Base-by-base conservation (phyloP, 176 grass and related monocot species). In the Aegilops umbellulata region DNA sequence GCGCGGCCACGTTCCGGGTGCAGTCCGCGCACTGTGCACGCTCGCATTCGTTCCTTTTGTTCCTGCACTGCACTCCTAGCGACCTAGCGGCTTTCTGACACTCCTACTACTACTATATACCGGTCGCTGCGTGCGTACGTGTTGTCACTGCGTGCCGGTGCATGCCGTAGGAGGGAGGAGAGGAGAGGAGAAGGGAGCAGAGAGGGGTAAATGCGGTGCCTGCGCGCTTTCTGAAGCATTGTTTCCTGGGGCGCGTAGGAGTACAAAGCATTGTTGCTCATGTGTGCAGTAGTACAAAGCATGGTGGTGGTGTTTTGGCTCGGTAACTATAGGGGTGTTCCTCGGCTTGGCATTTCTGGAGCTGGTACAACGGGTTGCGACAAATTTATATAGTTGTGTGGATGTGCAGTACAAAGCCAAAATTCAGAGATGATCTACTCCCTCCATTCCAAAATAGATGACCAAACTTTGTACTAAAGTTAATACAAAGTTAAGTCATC, bases 31-130 rank as follows among this genome's bases (percentile, higher is more conserved):
- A 36, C 46, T 69, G 47, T 47, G 57, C 61, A 2, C 17, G 19
- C 51, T 13, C 74, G 20, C 61, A 12, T 75, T 53, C 10, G 69
- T 87, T 82, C 42, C 46, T 82, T 77, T 77, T 88, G 86, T 15
- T 69, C 26, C 26, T 47, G 44, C 42, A 4, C 10, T 15, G 47
- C 69, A 46, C 80, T 58, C 39, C 65, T 53, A 7, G 49, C 16
- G 49, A 53, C 49, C 49, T 53, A 53, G 49, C 49, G 49, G 49
- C 49, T 53, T 19, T 53, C 49, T 53, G 49, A 53, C 5, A 19
- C 49, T 53, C 49, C 47, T 53, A 19, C 49, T 53, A 7, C 2
- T 53, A 36, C 35, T 36, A 36, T 36, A 53, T 51, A 51, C 46
- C 16, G 64, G 29, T 19, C 64, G 19, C 60, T 11, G 82, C 24